phyloP scores from a whole-genome alignment of 345 rosid species.

The Gossypium australe region DNA sequence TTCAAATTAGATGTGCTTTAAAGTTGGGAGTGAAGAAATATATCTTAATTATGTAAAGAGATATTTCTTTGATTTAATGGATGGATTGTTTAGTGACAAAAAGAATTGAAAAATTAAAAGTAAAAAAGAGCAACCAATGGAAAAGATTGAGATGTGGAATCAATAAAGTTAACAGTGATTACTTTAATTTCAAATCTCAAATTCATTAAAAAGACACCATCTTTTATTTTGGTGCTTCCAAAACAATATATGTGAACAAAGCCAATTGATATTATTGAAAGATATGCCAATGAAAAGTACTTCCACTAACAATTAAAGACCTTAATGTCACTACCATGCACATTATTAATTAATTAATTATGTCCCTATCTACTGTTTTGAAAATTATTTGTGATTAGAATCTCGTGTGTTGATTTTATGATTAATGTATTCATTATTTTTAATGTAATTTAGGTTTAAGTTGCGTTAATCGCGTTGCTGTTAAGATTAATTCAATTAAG shows the following conservation, averaged over 20 bases:
- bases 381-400: background rate
- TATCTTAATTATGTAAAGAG: background rate
- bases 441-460: too few species aligned
- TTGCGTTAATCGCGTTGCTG: rapidly evolving
- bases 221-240: background rate
- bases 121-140: background rate
- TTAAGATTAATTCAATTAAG: too few species aligned
- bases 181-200: background rate
- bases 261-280: background rate
- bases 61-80: background rate
- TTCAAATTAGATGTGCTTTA: too few species aligned
- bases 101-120: background rate
- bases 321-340: background rate
- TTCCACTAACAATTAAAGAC: background rate
- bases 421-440: rapidly evolving
- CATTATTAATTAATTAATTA: too few species aligned
- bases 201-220: too few species aligned
- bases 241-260: background rate
- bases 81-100: background rate
- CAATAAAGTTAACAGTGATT: background rate
- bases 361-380: background rate
- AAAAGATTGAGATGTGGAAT: background rate
- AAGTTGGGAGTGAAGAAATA: too few species aligned
- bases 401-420: too few species aligned
- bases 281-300: background rate